Percentiles rank a stretch among this genome's conserved stretches.
Conservation (phyloP, 139 green algal species). For the Chlamydomonas asymmetrica region DNA sequence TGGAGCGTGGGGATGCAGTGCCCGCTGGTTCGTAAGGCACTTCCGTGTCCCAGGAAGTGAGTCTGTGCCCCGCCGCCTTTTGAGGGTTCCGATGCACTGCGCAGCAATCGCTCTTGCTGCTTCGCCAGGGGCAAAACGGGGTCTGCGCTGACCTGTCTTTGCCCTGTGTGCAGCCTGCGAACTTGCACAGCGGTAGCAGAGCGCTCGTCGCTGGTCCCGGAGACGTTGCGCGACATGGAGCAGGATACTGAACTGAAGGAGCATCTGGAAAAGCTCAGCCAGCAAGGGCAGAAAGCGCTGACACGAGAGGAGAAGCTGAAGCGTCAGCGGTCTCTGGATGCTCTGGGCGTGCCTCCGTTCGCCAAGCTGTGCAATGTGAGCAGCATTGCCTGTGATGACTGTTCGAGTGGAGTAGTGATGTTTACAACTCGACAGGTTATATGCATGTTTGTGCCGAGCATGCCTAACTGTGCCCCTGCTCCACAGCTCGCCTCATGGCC, state of each 20-base stretch:
- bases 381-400: neutral
- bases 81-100: too few species aligned
- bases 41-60: too few species aligned
- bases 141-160: too few species aligned
- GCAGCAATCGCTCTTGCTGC: too few species aligned
- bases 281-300: slow-evolving; percentile 67
- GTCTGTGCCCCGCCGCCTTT: too few species aligned
- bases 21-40: too few species aligned
- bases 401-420: neutral
- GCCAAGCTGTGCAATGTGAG: neutral
- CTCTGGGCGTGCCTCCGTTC: slow-evolving; percentile 59
- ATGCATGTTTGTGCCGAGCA: neutral
- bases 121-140: too few species aligned
- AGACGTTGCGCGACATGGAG: slow-evolving; percentile 77
- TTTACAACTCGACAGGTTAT: neutral
- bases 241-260: slow-evolving; percentile 65
- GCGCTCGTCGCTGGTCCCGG: slow-evolving; percentile 70
- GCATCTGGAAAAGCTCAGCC: slow-evolving; percentile 34
- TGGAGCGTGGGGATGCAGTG: too few species aligned
- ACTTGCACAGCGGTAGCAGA: too few species aligned
- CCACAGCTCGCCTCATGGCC: neutral
- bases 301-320: slow-evolving; percentile 68
- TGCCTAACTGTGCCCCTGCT: neutral
- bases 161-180: too few species aligned
- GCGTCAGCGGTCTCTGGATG: slow-evolving; percentile 70